Evolutionary conservation across 805 yeast genomes (phyloP).

Genomic region (Pichia nakasei): DNA sequence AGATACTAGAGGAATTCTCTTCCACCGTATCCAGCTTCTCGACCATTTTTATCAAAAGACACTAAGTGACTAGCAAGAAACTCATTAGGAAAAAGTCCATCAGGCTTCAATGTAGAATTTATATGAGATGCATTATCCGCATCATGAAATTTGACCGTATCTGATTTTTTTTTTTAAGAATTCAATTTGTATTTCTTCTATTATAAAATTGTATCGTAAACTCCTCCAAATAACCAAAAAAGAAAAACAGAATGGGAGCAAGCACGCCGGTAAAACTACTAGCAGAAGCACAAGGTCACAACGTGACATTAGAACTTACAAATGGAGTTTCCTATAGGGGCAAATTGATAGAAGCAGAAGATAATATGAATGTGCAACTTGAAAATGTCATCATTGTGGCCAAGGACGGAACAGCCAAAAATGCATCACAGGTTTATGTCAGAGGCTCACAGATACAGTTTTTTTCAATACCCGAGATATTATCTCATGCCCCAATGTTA

Average conservation of each 20-base stretch:
- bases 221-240: too few species aligned
- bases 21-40: constrained; percentile 15
- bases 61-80: too few species aligned
- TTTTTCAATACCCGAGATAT: constrained; percentile 80
- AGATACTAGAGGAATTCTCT: background rate
- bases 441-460: constrained; percentile 87
- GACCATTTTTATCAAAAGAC: background rate
- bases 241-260: background rate
- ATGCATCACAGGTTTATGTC: constrained; percentile 76
- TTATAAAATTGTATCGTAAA: background rate
- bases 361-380: constrained; percentile 87
- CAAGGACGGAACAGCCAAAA: constrained; percentile 63
- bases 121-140: too few species aligned
- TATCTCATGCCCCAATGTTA: constrained; percentile 84
- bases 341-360: constrained; percentile 75
- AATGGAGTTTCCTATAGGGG: constrained; percentile 89
- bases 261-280: constrained; percentile 70
- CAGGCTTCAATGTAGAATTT: too few species aligned
- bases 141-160: too few species aligned
- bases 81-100: too few species aligned
- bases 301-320: constrained; percentile 69
- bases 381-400: constrained; percentile 74
- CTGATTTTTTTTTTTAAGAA: too few species aligned
- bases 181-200: background rate
- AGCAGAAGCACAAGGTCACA: constrained; percentile 68